Conservation (phyloP, 306 rosid species). For the Alnus glutinosa region DNA sequence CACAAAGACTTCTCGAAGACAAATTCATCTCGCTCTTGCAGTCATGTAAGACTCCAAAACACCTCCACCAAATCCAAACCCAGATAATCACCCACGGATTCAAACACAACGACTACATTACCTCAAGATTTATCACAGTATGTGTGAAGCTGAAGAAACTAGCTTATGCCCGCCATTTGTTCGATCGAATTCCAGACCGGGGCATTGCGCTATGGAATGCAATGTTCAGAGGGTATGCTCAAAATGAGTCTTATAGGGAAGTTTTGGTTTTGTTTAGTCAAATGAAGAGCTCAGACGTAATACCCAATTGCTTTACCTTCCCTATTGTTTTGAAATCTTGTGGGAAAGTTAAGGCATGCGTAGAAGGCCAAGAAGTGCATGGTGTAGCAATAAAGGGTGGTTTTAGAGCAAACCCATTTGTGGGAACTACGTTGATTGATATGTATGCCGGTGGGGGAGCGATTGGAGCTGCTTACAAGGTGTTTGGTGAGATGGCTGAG, state of each 20-base stretch:
- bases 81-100: constrained; percentile 57
- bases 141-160: constrained; percentile 38
- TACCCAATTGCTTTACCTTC: constrained; percentile 50
- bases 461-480: constrained; percentile 44
- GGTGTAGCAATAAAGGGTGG: constrained; percentile 41
- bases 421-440: constrained; percentile 47
- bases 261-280: constrained; percentile 46
- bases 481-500: constrained; percentile 48
- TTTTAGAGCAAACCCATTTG: constrained; percentile 36
- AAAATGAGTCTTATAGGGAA: constrained; percentile 30
- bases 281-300: constrained; percentile 40
- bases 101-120: constrained; percentile 39
- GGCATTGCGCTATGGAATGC: constrained; percentile 64
- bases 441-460: constrained; percentile 40
- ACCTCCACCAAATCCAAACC: constrained; percentile 54
- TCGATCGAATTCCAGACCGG: constrained; percentile 55
- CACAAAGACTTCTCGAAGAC: constrained; percentile 50
- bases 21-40: constrained; percentile 56
- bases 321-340: constrained; percentile 51
- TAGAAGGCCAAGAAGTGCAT: constrained; percentile 55
- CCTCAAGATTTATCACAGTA: constrained; percentile 45
- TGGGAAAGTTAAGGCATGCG: constrained; percentile 27
- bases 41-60: constrained; percentile 56
- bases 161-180: constrained; percentile 53
- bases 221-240: constrained; percentile 53